A percentile compares a stretch with the other conserved stretches of the same genome.
Conservation (phyloP, 2,329 filamentous ascomycete genomes). For the Fusarium udum region DNA sequence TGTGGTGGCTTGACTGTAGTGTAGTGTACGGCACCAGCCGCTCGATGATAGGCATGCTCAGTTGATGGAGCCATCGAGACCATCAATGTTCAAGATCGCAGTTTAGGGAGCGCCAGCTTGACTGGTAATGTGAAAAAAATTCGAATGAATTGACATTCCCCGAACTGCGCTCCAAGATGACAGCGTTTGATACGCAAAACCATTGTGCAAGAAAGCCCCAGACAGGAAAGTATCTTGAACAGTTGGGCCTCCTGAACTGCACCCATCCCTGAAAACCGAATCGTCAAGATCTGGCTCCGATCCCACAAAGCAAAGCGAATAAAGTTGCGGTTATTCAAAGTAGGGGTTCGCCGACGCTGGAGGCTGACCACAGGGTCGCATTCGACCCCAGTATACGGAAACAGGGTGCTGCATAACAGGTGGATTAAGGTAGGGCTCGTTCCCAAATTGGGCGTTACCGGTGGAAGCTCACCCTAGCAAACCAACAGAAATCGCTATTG, state of each 20-base stretch:
- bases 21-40: not conserved
- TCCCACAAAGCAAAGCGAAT: conserved; percentile 15
- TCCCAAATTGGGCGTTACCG: conserved; percentile 24
- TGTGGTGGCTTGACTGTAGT: not conserved
- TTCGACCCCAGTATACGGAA: conserved; percentile 15
- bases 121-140: not conserved
- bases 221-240: not conserved
- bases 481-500: not conserved
- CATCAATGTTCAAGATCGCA: not conserved
- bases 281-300: not conserved
- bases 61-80: not conserved
- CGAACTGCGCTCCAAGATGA: not conserved
- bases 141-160: not conserved
- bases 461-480: not conserved
- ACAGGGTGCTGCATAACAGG: conserved; percentile 14
- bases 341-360: conserved; percentile 20
- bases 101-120: not conserved
- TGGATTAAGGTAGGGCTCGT: conserved; percentile 26
- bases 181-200: not conserved
- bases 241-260: not conserved
- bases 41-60: not conserved
- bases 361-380: conserved; percentile 26
- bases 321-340: conserved; percentile 24
- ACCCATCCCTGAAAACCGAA: not conserved
- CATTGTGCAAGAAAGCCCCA: not conserved